A percentile compares a stretch with the other conserved stretches of the same genome.
Conservation (phyloP, 306 rosid genomes). For the Comarum palustre region DNA sequence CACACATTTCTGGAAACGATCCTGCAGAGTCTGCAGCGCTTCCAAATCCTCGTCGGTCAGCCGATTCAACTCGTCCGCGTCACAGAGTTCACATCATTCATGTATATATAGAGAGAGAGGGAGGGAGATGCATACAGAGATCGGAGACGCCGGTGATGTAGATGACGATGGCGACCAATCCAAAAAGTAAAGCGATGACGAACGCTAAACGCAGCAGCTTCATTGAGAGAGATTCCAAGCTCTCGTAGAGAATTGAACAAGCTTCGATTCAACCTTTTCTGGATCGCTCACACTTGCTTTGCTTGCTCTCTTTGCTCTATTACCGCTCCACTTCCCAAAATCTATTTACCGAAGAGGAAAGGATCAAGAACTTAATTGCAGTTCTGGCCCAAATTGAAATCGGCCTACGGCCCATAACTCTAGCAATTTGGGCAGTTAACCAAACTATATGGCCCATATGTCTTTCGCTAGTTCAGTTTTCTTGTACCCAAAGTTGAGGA, state of each 20-base stretch:
- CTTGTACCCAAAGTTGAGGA: too few relatives aligned
- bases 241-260: not conserved
- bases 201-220: slow-evolving; percentile 45
- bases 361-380: not conserved
- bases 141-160: slow-evolving; percentile 47
- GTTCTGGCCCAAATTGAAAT: not conserved
- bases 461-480: too few relatives aligned
- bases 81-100: slow-evolving; percentile 11
- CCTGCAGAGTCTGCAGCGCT: slow-evolving; percentile 65
- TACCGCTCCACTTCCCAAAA: not conserved
- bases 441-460: not conserved
- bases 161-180: slow-evolving; percentile 47
- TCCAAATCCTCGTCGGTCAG: slow-evolving; percentile 58
- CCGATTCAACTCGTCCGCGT: slow-evolving; percentile 44
- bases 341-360: not conserved
- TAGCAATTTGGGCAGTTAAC: not conserved
- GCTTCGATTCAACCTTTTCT: not conserved
- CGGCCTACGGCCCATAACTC: not conserved
- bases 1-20: slow-evolving; percentile 78
- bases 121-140: slow-evolving; percentile 33
- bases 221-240: slow-evolving; percentile 22
- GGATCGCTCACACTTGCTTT: not conserved
- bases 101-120: not conserved
- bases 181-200: slow-evolving; percentile 42
- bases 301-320: not conserved